These are phyloP conservation scores for Stereocaulon alpinum DNA, from an alignment of 495 filamentous ascomycete genomes.

Conservation along the genomic window DNA sequence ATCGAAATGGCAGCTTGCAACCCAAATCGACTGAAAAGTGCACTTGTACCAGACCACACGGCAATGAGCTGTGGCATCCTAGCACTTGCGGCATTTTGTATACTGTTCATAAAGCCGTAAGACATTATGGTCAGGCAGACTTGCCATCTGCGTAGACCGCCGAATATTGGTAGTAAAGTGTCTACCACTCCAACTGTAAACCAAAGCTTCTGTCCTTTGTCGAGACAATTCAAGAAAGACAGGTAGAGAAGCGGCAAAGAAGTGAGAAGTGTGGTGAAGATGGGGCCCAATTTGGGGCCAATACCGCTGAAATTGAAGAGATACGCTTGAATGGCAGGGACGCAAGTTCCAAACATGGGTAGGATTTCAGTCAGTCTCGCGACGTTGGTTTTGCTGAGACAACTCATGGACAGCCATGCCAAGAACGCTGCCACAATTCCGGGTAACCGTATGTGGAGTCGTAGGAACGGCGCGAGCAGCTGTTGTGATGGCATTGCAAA, in stretches of 20 bases:
- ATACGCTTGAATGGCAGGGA: constrained; percentile 55
- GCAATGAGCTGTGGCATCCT: neutral
- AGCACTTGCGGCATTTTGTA: constrained; percentile 17
- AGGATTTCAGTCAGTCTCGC: constrained; percentile 28
- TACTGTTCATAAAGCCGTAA: neutral
- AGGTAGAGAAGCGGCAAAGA: constrained; percentile 64
- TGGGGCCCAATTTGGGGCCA: constrained; percentile 59
- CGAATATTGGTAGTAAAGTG: no score
- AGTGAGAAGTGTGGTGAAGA: constrained; percentile 61
- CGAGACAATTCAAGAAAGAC: constrained; percentile 53
- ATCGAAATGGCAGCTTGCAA: constrained; percentile 55
- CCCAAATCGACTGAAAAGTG: constrained; percentile 58
- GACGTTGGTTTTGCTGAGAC: constrained; percentile 16
- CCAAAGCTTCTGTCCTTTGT: constrained; percentile 44
- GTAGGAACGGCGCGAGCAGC: no score
- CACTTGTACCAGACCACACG: constrained; percentile 36
- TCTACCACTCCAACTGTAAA: no score
- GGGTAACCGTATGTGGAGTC: neutral
- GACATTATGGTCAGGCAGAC: neutral
- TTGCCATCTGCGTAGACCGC: neutral
- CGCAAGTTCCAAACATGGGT: constrained; percentile 50
- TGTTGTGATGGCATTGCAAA: neutral
- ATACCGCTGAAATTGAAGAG: constrained; percentile 55
- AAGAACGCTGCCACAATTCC: neutral
- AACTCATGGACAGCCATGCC: constrained; percentile 42